Base-by-base conservation (phyloP, 208 protist species). In the Jaenimonas drosophilae region DNA sequence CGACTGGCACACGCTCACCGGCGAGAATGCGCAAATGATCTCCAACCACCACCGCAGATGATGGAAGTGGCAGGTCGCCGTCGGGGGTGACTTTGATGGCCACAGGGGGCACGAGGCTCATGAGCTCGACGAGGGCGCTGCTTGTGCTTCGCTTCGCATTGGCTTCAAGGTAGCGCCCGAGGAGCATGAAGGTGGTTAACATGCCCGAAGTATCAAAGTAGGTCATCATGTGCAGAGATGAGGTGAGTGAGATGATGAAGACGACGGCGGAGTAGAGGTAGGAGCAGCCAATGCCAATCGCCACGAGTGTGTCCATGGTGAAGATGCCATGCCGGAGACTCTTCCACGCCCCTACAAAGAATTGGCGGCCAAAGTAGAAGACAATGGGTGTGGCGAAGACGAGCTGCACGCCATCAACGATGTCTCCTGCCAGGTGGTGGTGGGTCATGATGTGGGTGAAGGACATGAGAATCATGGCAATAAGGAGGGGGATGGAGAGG, bases 121-220 rank as follows among this genome's bases (percentile, higher is more conserved):
- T 82, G 6, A 98, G 54, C 9, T 83, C 60, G 20, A 85, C 65
- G 4, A 98, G 58, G 0, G 92, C 95, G 1, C 80, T 60, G 11
- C 71, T 90, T 16, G 96, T 96, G 45, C 86, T 80, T 19, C 85
- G 70, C 59, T 96, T 98, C 12, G 96, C 96, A n/a, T 76, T 51
- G 0, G 71, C 69, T 64, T 99, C 96, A 1, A 98, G 71, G 36
- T 84, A 97, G 50, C 94, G 89, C 1, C 97, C 97, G 2, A 98
- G 72, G 41, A 97, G 74, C 71, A 98, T 96, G 51, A 98, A 97
- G 6, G 85, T 82, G 2, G 97, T 88, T 4, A 98, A 66, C 60
- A 95, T 85, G 21, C 82, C 89, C 0, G 88, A 81, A 3, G 97
- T 97, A 55, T 98, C 95, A 58, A 98, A 99, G 56, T 97, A 97